These are phyloP conservation scores for Metschnikowia corniflorae DNA, from an alignment of 805 yeast genomes.

Conservation along the genomic window DNA sequence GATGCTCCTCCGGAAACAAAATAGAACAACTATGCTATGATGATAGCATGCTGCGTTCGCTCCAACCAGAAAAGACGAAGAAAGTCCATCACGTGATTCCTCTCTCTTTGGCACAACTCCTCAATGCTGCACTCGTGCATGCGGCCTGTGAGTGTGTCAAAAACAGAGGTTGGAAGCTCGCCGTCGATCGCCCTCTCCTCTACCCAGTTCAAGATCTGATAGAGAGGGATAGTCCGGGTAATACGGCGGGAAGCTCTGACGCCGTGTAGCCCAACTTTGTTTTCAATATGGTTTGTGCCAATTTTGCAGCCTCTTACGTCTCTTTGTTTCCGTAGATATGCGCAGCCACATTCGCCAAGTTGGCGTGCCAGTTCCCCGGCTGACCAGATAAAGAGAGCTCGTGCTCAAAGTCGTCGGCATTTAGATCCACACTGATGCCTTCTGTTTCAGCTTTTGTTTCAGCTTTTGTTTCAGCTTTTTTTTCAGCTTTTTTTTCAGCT, in stretches of 20 bases:
- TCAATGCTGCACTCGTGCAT: constrained; percentile 19
- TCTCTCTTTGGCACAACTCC: constrained; percentile 20
- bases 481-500: constrained; percentile 11
- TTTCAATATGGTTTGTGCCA: constrained; percentile 13
- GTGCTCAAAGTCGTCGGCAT: constrained; percentile 9
- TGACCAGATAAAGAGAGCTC: constrained; percentile 5
- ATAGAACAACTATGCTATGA: constrained; percentile 7
- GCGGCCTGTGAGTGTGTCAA: constrained; percentile 19
- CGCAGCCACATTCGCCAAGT: constrained; percentile 7
- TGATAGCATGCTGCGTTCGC: constrained; percentile 4
- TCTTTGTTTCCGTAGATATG: constrained; percentile 7
- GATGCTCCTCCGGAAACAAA: no score
- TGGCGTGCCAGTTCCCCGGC: constrained; percentile 5
- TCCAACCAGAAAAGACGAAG: constrained; percentile 44
- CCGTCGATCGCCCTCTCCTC: constrained; percentile 6
- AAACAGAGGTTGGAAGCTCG: constrained; percentile 7
- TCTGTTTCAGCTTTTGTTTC: background rate
- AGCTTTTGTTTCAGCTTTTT: constrained; percentile 16
- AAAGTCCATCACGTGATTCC: constrained; percentile 35
- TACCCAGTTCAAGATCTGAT: constrained; percentile 40
- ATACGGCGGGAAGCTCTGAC: constrained; percentile 35
- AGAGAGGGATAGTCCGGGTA: constrained; percentile 48
- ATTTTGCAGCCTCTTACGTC: constrained; percentile 20
- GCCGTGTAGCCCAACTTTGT: constrained; percentile 12
- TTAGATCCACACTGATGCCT: background rate